Conservation (phyloP, 2,329 filamentous ascomycete genomes). For the Claviceps fusiformis region DNA sequence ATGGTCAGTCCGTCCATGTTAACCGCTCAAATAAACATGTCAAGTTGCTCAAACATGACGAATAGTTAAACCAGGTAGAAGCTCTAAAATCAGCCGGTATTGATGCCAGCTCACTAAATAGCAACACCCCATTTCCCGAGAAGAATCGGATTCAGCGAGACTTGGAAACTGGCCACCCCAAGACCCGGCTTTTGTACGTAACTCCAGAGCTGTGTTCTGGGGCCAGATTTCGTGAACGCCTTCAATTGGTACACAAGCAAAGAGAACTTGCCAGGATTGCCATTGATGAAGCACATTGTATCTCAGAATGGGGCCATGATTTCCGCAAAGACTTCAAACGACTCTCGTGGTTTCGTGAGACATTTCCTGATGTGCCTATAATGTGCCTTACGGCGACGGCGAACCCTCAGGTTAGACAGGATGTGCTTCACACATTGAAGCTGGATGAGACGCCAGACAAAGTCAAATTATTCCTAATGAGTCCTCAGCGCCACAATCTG, state of each 20-base stretch:
- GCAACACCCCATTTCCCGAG: constrained; percentile 55
- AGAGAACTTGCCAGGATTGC: constrained; percentile 76
- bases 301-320: constrained; percentile 96
- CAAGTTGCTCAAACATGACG: background rate
- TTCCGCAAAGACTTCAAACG: constrained; percentile 88
- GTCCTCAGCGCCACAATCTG: constrained; percentile 70
- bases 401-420: constrained; percentile 64
- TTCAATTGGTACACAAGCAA: constrained; percentile 64
- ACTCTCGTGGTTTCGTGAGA: constrained; percentile 70
- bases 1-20: constrained; percentile 46
- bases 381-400: constrained; percentile 91
- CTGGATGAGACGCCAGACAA: constrained; percentile 44
- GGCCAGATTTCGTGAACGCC: constrained; percentile 60
- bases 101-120: constrained; percentile 75
- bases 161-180: constrained; percentile 75
- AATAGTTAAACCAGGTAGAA: constrained; percentile 79
- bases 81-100: constrained; percentile 62
- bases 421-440: constrained; percentile 65
- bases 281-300: constrained; percentile 91
- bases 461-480: constrained; percentile 69
- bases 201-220: constrained; percentile 80
- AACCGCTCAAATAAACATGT: constrained; percentile 2
- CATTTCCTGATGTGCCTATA: constrained; percentile 74
- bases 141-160: constrained; percentile 62
- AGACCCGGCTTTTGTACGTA: constrained; percentile 75